Conservation (phyloP, 2,329 filamentous ascomycete species). For the Colletotrichum viniferum region DNA sequence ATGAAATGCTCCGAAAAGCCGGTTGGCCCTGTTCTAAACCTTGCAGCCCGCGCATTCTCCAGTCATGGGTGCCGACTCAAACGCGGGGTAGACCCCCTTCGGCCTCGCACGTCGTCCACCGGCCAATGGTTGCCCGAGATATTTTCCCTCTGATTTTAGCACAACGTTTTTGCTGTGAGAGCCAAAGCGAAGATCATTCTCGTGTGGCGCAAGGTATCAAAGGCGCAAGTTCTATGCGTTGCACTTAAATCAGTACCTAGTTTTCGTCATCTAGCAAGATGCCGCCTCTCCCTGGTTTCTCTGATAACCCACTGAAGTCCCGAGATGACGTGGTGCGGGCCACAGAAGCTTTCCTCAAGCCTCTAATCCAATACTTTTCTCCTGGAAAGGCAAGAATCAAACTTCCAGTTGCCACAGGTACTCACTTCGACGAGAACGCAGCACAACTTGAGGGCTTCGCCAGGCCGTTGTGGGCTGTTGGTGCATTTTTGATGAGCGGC, state of each 20-base stretch:
- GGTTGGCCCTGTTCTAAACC: neutral
- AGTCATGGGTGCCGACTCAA: neutral
- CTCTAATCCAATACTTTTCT: neutral
- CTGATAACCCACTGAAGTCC: neutral
- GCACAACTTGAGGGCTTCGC: neutral
- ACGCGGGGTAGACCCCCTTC: neutral
- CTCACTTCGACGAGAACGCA: neutral
- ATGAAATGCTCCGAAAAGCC: neutral
- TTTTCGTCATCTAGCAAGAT: neutral
- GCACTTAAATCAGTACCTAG: neutral
- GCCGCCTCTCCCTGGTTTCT: neutral
- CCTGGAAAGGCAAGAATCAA: neutral
- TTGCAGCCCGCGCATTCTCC: neutral
- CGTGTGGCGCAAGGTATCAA: neutral
- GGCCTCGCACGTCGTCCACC: neutral
- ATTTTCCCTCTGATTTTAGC: neutral
- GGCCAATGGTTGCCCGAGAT: neutral
- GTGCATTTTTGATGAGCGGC: neutral
- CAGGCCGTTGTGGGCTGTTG: neutral
- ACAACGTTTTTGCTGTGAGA: neutral
- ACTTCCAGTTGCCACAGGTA: neutral
- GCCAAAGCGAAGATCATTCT: neutral
- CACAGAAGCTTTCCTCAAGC: neutral
- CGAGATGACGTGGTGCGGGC: neutral
- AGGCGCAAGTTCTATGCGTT: neutral